A percentile compares a stretch with the other conserved stretches of the same genome.
Conservation (phyloP, 2,329 filamentous ascomycete species). For the Didymellaceae sp. region DNA sequence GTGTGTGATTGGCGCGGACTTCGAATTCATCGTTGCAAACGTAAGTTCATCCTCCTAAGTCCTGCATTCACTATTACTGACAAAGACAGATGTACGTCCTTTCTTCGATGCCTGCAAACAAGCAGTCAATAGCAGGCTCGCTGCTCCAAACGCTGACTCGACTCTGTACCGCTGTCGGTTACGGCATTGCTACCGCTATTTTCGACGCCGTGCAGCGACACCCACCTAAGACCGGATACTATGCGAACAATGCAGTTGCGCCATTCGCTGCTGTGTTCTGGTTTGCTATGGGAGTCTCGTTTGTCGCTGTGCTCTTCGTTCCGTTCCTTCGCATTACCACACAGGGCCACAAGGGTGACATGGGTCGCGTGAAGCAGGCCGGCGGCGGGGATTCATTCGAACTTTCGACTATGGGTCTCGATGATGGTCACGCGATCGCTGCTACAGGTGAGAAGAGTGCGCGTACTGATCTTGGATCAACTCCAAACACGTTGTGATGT, state of each 20-base stretch:
- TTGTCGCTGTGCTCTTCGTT: slow-evolving; percentile 54
- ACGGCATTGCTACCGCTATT: slow-evolving; percentile 68
- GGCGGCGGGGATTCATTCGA: no score
- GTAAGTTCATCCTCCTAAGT: slow-evolving; percentile 48
- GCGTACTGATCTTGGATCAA: neutral
- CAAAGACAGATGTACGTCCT: slow-evolving; percentile 69
- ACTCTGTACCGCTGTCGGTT: slow-evolving; percentile 64
- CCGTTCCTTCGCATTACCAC: slow-evolving; percentile 62
- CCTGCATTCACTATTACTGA: neutral
- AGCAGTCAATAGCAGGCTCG: slow-evolving; percentile 70
- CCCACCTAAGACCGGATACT: slow-evolving; percentile 48
- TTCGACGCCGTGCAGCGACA: slow-evolving; percentile 55
- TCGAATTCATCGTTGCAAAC: slow-evolving; percentile 74
- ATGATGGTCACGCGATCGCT: slow-evolving; percentile 10
- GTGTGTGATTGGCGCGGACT: slow-evolving; percentile 69
- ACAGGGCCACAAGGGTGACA: slow-evolving; percentile 54
- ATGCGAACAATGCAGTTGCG: slow-evolving; percentile 53
- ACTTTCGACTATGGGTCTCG: neutral
- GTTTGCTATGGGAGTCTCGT: slow-evolving; percentile 55
- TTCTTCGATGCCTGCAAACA: slow-evolving; percentile 66
- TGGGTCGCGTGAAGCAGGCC: slow-evolving; percentile 22
- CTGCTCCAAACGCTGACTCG: slow-evolving; percentile 72
- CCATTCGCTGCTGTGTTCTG: slow-evolving; percentile 62
- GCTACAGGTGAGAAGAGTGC: neutral
- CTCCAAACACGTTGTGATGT: neutral